Base-by-base conservation (phyloP, 805 yeast genomes). In the Saccharomycopsis babjevae region DNA sequence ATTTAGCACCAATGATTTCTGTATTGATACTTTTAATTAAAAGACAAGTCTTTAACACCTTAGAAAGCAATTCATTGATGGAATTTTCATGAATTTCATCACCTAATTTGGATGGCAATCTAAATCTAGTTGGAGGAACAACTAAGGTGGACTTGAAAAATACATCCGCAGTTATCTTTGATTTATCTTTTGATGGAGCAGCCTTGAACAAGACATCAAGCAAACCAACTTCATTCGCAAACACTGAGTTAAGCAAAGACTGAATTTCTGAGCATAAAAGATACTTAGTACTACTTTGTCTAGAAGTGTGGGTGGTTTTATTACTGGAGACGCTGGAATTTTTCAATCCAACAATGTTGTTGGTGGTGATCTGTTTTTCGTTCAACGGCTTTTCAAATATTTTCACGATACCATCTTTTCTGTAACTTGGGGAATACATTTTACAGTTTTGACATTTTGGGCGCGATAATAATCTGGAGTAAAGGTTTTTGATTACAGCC, bases 61-160 rank as follows among this genome's bases (percentile, higher is more conserved):
- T 87, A 28, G 94, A 80, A 56, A 94, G 77, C 61, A 92, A 78
- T 74, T 92, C 97, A 73, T 94, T 96, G 76, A 91, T 96, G 56
- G 94, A 77, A 72, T 90, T 92, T 75, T 94, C 97, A 73, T 94
- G 98, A 63, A 93, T 82, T 72, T 90, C 97, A 61, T 94, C 99
- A 61, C 99, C 99, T 62, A 94, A 78, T 73, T 92, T 92, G 16
- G 96, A 86, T n/a, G 99, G 99, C 67, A 92, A 80, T 73, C 99
- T 83, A 79, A 94, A 94, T 73, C 98, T 81, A 1, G 98, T 96
- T 57, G 99, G 92, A 42, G 99, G 99, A 46, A 96, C 98, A 50
- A 91, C 86, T 62, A 94, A 76, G 4, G 90, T 85, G 67, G 89
- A 92, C 67, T 90, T 80, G 77, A 94, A 96, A 73, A 96, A 94